Conservation (phyloP, 1,284 basidiomycete species). For the Sparassis latifolia region DNA sequence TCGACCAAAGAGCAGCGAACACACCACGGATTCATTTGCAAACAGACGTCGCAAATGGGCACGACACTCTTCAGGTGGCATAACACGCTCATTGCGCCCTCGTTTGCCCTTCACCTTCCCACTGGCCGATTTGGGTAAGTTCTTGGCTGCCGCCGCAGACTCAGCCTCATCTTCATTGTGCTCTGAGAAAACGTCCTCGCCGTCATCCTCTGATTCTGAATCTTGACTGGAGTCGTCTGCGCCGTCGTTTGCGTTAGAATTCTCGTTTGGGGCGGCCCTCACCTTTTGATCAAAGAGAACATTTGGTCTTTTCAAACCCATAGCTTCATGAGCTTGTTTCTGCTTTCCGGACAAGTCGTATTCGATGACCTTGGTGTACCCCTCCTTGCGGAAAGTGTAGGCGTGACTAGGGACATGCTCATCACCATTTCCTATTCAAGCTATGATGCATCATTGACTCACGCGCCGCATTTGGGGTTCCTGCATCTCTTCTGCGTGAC, state of each 20-base stretch:
- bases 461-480: slow-evolving; percentile 76
- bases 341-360: slow-evolving; percentile 83
- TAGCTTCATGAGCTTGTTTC: slow-evolving; percentile 55
- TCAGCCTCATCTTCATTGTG: slow-evolving; percentile 39
- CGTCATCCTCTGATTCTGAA: slow-evolving; percentile 36
- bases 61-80: slow-evolving; percentile 89
- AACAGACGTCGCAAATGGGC: slow-evolving; percentile 91
- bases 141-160: slow-evolving; percentile 19
- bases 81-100: slow-evolving; percentile 83
- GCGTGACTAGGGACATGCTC: slow-evolving; percentile 46
- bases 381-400: slow-evolving; percentile 91
- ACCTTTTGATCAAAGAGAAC: slow-evolving; percentile 52
- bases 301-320: slow-evolving; percentile 60
- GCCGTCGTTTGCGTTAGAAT: slow-evolving; percentile 4
- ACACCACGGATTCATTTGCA: slow-evolving; percentile 76
- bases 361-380: slow-evolving; percentile 92
- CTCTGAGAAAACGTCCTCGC: slow-evolving; percentile 37
- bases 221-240: slow-evolving; percentile 41
- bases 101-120: slow-evolving; percentile 72
- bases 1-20: slow-evolving; percentile 85
- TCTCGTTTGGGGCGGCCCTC: slow-evolving; percentile 12
- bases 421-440: background rate
- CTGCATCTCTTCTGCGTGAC: slow-evolving; percentile 70
- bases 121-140: slow-evolving; percentile 62
- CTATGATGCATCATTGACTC: slow-evolving; percentile 30